Conservation (phyloP, 306 rosid genomes). For the Glycine latifolia region DNA sequence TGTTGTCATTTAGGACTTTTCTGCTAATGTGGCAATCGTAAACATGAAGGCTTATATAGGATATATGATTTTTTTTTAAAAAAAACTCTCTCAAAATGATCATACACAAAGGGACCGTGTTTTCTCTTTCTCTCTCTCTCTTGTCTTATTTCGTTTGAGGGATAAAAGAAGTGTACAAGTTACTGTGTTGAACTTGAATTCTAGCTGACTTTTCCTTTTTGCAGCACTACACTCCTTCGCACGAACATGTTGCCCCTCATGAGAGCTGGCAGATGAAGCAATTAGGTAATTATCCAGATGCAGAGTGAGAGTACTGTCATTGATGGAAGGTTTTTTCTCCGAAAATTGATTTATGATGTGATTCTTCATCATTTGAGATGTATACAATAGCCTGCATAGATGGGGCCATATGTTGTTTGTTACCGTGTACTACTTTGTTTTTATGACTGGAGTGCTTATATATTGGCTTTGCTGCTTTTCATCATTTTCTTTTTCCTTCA, state of each 20-base stretch:
- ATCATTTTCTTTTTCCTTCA: slow-evolving; percentile 12
- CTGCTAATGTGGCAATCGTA: slow-evolving; percentile 33
- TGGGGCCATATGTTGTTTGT: slow-evolving; percentile 60
- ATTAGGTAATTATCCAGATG: slow-evolving; percentile 62
- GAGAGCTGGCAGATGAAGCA: slow-evolving; percentile 92
- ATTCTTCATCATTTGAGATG: slow-evolving; percentile 65
- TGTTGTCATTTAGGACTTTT: slow-evolving; percentile 29
- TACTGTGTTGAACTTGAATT: slow-evolving; percentile 19
- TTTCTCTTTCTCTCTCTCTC: background rate
- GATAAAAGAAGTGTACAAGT: slow-evolving; percentile 28
- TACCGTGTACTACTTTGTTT: slow-evolving; percentile 49
- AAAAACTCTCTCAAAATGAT: slow-evolving; percentile 8
- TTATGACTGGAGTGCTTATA: slow-evolving; percentile 50
- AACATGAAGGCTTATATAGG: slow-evolving; percentile 29
- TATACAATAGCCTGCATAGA: slow-evolving; percentile 54
- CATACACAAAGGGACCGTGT: slow-evolving; percentile 5
- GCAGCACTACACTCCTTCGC: slow-evolving; percentile 82
- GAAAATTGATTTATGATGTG: slow-evolving; percentile 52
- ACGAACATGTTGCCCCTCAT: slow-evolving; percentile 71
- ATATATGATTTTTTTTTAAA: slow-evolving; percentile 17
- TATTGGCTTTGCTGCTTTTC: slow-evolving; percentile 42
- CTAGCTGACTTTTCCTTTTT: slow-evolving; percentile 35
- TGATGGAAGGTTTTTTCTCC: slow-evolving; percentile 45
- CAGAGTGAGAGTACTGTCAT: slow-evolving; percentile 52
- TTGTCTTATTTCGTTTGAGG: slow-evolving; percentile 12